Base-by-base conservation (phyloP, 139 green algal species). In the Chara braunii region DNA sequence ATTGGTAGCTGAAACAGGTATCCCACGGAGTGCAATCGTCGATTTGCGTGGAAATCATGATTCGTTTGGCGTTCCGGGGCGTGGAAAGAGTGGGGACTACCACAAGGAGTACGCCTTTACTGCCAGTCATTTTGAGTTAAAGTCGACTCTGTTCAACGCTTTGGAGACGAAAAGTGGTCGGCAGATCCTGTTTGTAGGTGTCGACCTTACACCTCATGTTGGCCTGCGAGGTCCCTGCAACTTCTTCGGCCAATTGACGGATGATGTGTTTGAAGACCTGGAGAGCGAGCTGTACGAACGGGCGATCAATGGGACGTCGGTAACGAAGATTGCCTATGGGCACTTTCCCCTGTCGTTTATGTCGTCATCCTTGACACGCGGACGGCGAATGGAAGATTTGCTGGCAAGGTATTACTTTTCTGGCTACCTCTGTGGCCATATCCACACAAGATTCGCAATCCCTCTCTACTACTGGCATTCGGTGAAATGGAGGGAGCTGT, bases 41-140 rank as follows among this genome's bases (percentile, higher is more conserved):
- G 84, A 89, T 48, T 1, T 86, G 34, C 43, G 83, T 14, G 85
- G 85, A 31, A 91, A 91, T 57, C 85, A 91, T 53, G 85, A 91
- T 60, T 55, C 35, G 1, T 91, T 91, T 30, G 68, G 86, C 64
- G 61, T 87, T 28, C 37, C 60, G 8, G 37, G 75, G 26, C 30
- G 85, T 29, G 55, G 58, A 11, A 68, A 59, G 8, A 22, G 45
- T 1, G 18, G n/a, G 0, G 84, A 90, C 52, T 70, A 48, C 18
- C 18, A 48, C 18, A 18, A 26, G 40, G 40, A 18, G 40, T 18
- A 18, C 40, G 40, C 40, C 40, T 48, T 26, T 48, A 18, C 40
- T 48, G 40, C 18, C 40, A 48, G n/a, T 48, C n/a, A 48, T 26
- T n/a, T 48, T n/a, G n/a, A 48, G 18, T 48, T 48, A 48, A 26